These are phyloP conservation scores for Chlamydomonas sp. DNA, from an alignment of 139 green algal genomes.

Conservation along the genomic window DNA sequence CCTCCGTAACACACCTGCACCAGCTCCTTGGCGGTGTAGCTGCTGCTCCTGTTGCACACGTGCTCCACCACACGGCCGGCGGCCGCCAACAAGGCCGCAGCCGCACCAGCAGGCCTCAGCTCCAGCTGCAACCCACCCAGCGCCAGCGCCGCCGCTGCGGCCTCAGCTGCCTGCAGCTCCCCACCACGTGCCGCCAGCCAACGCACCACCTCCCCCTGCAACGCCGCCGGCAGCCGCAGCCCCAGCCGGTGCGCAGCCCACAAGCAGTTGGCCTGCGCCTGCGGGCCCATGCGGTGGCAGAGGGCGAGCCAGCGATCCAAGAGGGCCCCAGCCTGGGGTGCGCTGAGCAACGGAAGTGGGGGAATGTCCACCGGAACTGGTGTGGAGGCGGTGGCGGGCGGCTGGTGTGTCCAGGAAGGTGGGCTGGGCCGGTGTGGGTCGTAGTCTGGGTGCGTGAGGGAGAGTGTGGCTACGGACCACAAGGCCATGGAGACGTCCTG, in stretches of 20 bases:
- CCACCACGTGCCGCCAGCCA: neutral
- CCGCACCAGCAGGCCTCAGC: neutral
- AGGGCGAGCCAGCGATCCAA: neutral
- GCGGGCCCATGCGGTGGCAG: neutral
- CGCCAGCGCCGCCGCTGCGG: neutral
- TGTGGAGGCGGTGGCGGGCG: neutral
- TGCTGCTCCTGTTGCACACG: neutral
- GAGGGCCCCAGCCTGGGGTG: neutral
- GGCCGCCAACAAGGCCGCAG: neutral
- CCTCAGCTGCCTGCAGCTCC: neutral
- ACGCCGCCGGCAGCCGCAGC: neutral
- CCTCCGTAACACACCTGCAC: constrained; percentile 17
- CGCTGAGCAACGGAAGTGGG: neutral
- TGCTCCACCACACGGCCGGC: neutral
- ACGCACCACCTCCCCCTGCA: neutral
- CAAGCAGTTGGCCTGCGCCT: constrained; percentile 28
- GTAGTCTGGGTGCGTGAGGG: too few species aligned
- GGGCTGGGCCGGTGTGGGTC: neutral
- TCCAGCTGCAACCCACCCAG: neutral
- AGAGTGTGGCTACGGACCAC: constrained; percentile 14
- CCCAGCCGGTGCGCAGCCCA: constrained; percentile 31
- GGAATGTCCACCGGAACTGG: neutral
- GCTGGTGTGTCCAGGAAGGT: neutral
- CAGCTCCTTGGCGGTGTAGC: constrained; percentile 5
- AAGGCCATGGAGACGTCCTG: constrained; percentile 27